Percentiles rank a stretch among this genome's conserved stretches.
These are phyloP conservation scores for Stephanodiscus triporus DNA, from an alignment of 108 stramenopile genomes.

Conservation along the genomic window DNA sequence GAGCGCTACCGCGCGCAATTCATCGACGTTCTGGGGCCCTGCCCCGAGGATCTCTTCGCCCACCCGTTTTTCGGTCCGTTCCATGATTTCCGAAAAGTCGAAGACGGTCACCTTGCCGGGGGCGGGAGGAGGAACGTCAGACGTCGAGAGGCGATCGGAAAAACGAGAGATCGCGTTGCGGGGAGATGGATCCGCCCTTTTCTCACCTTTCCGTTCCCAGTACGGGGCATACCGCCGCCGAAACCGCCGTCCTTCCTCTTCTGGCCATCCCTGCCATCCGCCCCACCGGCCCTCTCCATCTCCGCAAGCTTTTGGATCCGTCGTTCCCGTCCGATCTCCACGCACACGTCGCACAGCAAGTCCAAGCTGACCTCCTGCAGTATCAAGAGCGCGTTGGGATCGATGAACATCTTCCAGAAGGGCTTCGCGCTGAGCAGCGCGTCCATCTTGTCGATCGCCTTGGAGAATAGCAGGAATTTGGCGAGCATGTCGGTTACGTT, in stretches of 20 bases:
- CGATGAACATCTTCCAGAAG: constrained; percentile 91
- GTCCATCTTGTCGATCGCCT: constrained; percentile 85
- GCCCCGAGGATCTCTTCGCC: constrained; percentile 81
- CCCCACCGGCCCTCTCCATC: background rate
- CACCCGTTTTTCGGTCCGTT: constrained; percentile 76
- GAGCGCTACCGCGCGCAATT: constrained; percentile 66
- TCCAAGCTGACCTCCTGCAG: constrained; percentile 79
- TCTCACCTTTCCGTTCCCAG: constrained; percentile 29
- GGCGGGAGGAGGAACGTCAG: background rate
- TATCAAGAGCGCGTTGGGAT: constrained; percentile 82
- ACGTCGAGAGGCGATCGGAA: background rate
- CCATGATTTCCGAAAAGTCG: constrained; percentile 85
- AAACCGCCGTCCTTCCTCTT: constrained; percentile 33
- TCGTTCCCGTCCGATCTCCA: constrained; percentile 51
- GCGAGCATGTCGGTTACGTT: constrained; percentile 90
- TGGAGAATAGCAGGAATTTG: constrained; percentile 82
- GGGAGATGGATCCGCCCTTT: background rate
- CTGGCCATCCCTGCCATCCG: constrained; percentile 10
- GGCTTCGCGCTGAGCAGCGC: constrained; percentile 82
- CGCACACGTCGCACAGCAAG: constrained; percentile 79
- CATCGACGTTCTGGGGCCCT: constrained; percentile 80
- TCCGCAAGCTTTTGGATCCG: constrained; percentile 19
- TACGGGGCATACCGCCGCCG: constrained; percentile 37
- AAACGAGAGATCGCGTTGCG: background rate
- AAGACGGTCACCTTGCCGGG: constrained; percentile 77